phyloP scores from a whole-genome alignment of 371 early-diverging fungal species.

The Lichtheimia hyalospora region DNA sequence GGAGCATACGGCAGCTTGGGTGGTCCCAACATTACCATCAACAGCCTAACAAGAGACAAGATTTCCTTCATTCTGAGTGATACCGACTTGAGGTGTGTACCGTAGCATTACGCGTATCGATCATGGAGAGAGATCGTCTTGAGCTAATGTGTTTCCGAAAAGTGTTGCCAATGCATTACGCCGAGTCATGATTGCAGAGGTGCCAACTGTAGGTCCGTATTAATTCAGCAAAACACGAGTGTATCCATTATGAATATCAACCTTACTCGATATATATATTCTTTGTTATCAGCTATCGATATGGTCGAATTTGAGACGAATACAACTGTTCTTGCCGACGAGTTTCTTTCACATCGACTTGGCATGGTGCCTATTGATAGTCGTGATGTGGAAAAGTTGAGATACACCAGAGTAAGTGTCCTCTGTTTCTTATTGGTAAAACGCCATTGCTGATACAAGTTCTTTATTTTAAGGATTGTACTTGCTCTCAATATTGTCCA shows the following conservation, averaged over 20 bases:
- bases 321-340: conserved; percentile 97
- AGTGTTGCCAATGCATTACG: conserved; percentile 97
- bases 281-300: conserved; percentile 82
- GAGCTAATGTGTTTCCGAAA: conserved; percentile 1
- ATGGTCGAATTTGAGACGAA: conserved; percentile 96
- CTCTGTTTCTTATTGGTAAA: too few species aligned
- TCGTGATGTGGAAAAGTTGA: conserved; percentile 74
- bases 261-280: too few species aligned
- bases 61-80: conserved; percentile 77
- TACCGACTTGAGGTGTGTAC: conserved; percentile 70
- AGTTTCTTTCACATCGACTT: conserved; percentile 97
- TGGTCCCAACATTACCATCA: conserved; percentile 74
- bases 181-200: conserved; percentile 96
- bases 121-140: not conserved
- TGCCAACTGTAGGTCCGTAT: conserved; percentile 88
- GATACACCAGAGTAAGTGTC: conserved; percentile 80
- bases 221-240: not conserved
- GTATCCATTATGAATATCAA: too few species aligned
- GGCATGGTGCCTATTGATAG: conserved; percentile 96
- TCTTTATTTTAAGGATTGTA: conserved; percentile 76
- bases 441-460: not conserved
- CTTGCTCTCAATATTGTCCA: conserved; percentile 85
- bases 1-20: conserved; percentile 38
- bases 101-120: not conserved
- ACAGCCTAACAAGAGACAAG: conserved; percentile 65